A percentile compares a stretch with the other conserved stretches of the same genome.
Evolutionary conservation across 768 basidiomycete genomes (phyloP).

Genomic region (Coprinellus aureogranulatus): DNA sequence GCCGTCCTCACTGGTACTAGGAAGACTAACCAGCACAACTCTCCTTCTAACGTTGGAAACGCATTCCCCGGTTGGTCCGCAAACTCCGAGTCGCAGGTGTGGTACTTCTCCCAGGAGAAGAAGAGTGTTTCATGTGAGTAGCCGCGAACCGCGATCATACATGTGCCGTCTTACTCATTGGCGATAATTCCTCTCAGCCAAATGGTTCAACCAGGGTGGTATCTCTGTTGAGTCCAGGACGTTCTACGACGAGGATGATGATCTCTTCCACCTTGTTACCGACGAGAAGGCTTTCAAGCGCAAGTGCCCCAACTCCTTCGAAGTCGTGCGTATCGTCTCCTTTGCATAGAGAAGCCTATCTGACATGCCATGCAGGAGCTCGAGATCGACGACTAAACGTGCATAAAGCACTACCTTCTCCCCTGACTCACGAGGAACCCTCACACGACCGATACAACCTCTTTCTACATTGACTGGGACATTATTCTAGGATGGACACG

Average conservation of each 20-base stretch:
- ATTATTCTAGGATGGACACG: too few relatives aligned
- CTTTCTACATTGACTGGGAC: too few relatives aligned
- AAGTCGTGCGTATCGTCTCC: conserved; percentile 4
- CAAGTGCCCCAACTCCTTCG: conserved; percentile 1
- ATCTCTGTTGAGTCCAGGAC: neutral
- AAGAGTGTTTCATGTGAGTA: conserved; percentile 4
- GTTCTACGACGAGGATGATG: conserved; percentile 9
- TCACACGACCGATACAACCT: too few relatives aligned
- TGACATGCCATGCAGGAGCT: too few relatives aligned
- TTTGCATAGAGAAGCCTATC: too few relatives aligned
- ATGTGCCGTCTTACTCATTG: neutral
- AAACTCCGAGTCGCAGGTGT: conserved; percentile 10
- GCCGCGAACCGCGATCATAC: neutral
- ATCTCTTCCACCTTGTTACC: conserved; percentile 10
- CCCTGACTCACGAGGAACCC: too few relatives aligned
- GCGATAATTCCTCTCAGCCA: neutral
- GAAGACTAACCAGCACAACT: neutral
- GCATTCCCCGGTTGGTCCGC: conserved; percentile 5
- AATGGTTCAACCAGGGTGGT: conserved; percentile 11
- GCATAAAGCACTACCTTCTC: too few relatives aligned
- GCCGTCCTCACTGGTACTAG: conserved; percentile 6
- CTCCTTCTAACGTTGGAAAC: conserved; percentile 10
- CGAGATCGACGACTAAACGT: too few relatives aligned
- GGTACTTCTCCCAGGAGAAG: neutral
- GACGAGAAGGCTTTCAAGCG: conserved; percentile 2